These are phyloP conservation scores for Pythium coloratum DNA, from an alignment of 352 stramenopile species.

Conservation along the genomic window DNA sequence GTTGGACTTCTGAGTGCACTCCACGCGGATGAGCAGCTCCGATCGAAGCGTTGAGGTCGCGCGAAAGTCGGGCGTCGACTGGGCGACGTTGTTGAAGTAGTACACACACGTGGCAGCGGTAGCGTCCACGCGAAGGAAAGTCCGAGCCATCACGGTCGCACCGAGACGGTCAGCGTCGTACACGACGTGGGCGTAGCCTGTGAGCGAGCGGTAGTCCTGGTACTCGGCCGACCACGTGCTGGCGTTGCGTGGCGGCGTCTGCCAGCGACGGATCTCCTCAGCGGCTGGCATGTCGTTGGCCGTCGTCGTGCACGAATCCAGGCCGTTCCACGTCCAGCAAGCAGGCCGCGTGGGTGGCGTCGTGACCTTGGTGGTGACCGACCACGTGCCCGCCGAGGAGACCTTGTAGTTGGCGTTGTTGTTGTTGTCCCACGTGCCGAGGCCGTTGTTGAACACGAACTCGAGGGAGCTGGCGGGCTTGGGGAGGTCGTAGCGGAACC, in stretches of 20 bases:
- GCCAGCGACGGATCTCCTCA: constrained; percentile 39
- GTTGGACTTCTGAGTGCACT: constrained; percentile 22
- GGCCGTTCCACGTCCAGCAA: constrained; percentile 19
- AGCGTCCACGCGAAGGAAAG: constrained; percentile 28
- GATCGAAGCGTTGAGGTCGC: constrained; percentile 29
- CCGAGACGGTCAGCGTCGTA: constrained; percentile 34
- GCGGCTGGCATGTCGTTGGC: constrained; percentile 5
- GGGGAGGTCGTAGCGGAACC: constrained; percentile 41
- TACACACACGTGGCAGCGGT: constrained; percentile 30
- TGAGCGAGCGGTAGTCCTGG: constrained; percentile 42
- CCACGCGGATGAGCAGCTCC: constrained; percentile 36
- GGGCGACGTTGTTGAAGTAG: constrained; percentile 36
- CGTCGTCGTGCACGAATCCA: constrained; percentile 4
- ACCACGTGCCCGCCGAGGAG: constrained; percentile 33
- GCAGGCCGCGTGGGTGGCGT: neutral
- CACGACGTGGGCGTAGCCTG: constrained; percentile 43
- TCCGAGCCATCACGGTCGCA: constrained; percentile 42
- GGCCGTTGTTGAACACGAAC: constrained; percentile 46
- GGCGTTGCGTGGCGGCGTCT: constrained; percentile 44
- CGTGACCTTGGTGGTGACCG: constrained; percentile 11
- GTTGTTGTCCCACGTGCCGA: constrained; percentile 44
- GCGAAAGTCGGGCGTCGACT: constrained; percentile 27
- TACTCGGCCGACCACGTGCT: constrained; percentile 30
- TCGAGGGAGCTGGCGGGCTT: constrained; percentile 28
- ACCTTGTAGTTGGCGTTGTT: constrained; percentile 43